phyloP scores from a whole-genome alignment of 1,139 yeast genomes.

The Oligophagozyma castellii region DNA sequence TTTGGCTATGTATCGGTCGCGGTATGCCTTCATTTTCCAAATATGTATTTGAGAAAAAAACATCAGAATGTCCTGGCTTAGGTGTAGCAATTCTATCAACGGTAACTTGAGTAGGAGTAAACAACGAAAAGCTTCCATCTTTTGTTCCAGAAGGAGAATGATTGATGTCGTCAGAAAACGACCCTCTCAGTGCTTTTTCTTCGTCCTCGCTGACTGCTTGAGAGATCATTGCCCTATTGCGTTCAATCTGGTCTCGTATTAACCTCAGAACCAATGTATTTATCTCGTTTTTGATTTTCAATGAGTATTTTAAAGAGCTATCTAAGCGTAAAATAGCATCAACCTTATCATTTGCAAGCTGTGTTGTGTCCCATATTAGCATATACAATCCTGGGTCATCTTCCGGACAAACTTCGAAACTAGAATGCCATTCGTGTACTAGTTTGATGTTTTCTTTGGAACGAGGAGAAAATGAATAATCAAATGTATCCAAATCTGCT shows the following conservation, averaged over 20 bases:
- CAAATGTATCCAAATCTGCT: constrained; percentile 4
- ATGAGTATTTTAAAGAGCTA: constrained; percentile 66
- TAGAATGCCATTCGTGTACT: constrained; percentile 35
- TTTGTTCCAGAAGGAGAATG: not conserved
- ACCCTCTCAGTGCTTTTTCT: constrained; percentile 1
- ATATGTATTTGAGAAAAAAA: constrained; percentile 6
- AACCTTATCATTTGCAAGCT: constrained; percentile 49
- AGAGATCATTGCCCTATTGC: constrained; percentile 24
- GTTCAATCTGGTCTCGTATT: constrained; percentile 50
- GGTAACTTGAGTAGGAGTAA: constrained; percentile 1
- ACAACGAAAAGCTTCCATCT: constrained; percentile 1
- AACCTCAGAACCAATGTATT: constrained; percentile 56
- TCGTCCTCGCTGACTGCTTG: no score
- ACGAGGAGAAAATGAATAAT: constrained; percentile 48
- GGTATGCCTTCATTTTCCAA: constrained; percentile 17
- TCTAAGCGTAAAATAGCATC: constrained; percentile 65
- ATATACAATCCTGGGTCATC: constrained; percentile 52
- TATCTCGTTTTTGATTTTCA: constrained; percentile 68
- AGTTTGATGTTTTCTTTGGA: constrained; percentile 52
- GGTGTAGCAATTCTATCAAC: constrained; percentile 5
- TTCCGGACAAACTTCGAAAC: constrained; percentile 7
- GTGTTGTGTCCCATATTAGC: constrained; percentile 56
- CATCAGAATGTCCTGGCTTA: constrained; percentile 4
- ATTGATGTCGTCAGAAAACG: not conserved
- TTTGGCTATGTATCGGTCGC: constrained; percentile 2